Evolutionary conservation across 2,329 filamentous ascomycete species (phyloP), one percentile per base, ranked within the genome.

Genomic region (Drechslerella dactyloides): DNA sequence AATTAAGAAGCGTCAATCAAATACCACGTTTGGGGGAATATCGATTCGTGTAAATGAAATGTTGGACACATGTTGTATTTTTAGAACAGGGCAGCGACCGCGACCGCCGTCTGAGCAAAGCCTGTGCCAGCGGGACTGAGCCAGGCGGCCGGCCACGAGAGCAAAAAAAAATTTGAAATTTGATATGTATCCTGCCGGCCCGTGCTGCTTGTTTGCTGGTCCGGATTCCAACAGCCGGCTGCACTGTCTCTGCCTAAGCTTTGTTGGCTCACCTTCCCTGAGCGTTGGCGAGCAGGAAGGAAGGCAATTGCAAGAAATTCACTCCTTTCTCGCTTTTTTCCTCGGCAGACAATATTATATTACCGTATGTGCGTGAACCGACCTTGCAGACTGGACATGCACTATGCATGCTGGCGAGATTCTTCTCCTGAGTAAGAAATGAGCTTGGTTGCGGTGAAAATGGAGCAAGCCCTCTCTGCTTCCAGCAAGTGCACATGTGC

Each of bases 1-100:
- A 54, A 62, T 63, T 57, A 40, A 52, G 24, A 59, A 60, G 48
- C 24, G 66, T 54, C 66, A 64, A 70, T 70, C 66, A 56, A 60
- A 48, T 55, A 27, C 66, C 54, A 30, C 24, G 61, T 69, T 42
- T 53, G 65, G 55, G 40, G 33, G 63, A 63, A 64, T 63, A 44
- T 70, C 44, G 57, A 70, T 63, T 46, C 33, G 50, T 46, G 56
- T 35, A 23, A 52, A 53, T 21, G 42, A 58, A 70, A 70, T 70
- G 53, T 58, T 52, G 37, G 37, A 48, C 33, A 48, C 57, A 23
- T 40, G 48, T 23, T 55, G 44, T 70, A 70, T 70, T 70, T 70
- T 70, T 70, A 70, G 66, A 53, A 33, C 44, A 48, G 3, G 27
- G 27, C 27, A 33, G 8, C 19, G 19, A 48, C 17, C 17, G 44